These are phyloP conservation scores for Vigna reflexopilosa DNA, from an alignment of 306 rosid species.

Conservation along the genomic window DNA sequence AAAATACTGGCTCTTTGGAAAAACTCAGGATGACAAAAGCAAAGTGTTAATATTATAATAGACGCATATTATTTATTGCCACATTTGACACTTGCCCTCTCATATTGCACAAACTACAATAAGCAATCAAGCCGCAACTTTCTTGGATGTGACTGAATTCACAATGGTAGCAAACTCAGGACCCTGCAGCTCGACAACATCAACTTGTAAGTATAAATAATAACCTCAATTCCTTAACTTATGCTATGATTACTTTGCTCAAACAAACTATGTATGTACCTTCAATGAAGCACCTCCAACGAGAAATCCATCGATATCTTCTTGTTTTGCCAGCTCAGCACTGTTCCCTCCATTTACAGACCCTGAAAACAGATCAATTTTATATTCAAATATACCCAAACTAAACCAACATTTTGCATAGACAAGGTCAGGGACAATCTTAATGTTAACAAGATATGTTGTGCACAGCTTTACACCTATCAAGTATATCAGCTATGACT, in stretches of 20 bases:
- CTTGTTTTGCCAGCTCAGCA: constrained; percentile 93
- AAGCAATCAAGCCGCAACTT: constrained; percentile 79
- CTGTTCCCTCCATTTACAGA: constrained; percentile 92
- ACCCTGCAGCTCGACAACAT: constrained; percentile 63
- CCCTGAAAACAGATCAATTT: constrained; percentile 57
- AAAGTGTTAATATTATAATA: constrained; percentile 37
- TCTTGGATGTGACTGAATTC: constrained; percentile 91
- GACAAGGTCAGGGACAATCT: constrained; percentile 15
- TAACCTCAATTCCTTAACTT: constrained; percentile 2
- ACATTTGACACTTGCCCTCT: constrained; percentile 34
- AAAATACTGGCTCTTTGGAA: constrained; percentile 51
- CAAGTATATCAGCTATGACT: not conserved
- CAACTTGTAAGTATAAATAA: constrained; percentile 31
- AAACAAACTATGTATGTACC: constrained; percentile 57
- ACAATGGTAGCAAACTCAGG: constrained; percentile 90
- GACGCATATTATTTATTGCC: constrained; percentile 38
- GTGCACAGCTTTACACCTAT: not conserved
- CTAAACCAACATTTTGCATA: constrained; percentile 17
- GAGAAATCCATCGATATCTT: constrained; percentile 97
- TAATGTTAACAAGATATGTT: constrained; percentile 23
- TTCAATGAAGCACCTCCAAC: constrained; percentile 98
- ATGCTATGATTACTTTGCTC: not conserved
- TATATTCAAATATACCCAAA: constrained; percentile 23
- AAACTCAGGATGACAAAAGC: constrained; percentile 28
- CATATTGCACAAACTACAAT: constrained; percentile 44